A percentile compares a stretch with the other conserved stretches of the same genome.
These are phyloP conservation scores for Serendipita sp. DNA, from an alignment of 768 basidiomycete genomes.

Conservation along the genomic window DNA sequence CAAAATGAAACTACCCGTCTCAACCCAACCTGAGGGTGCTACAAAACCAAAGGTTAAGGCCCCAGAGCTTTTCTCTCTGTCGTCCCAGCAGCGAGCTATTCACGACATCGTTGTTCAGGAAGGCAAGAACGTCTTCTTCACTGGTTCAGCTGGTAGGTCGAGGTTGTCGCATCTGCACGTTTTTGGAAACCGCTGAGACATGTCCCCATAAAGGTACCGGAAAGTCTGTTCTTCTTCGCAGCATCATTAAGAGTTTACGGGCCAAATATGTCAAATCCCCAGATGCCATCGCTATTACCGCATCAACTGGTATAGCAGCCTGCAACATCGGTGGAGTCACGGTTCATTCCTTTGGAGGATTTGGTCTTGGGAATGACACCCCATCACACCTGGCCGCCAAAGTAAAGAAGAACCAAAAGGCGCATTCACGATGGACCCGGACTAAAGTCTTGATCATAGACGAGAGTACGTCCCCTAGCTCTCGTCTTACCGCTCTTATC, in stretches of 20 bases:
- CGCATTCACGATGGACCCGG: slow-evolving; percentile 59
- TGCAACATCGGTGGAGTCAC: slow-evolving; percentile 96
- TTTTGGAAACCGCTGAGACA: not conserved
- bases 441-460: slow-evolving; percentile 52
- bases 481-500: slow-evolving; percentile 3
- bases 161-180: not conserved
- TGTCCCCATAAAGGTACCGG: slow-evolving; percentile 57
- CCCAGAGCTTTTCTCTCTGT: not conserved
- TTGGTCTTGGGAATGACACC: slow-evolving; percentile 62
- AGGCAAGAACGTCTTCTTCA: slow-evolving; percentile 77
- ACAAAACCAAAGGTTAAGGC: not conserved
- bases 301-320: slow-evolving; percentile 91
- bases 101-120: slow-evolving; percentile 32
- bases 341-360: slow-evolving; percentile 89
- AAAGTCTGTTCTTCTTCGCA: slow-evolving; percentile 84
- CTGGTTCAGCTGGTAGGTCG: slow-evolving; percentile 80
- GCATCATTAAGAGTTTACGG: slow-evolving; percentile 66
- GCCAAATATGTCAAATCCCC: slow-evolving; percentile 33
- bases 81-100: not conserved
- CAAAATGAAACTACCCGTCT: not conserved
- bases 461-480: slow-evolving; percentile 21
- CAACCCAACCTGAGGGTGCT: not conserved
- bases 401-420: slow-evolving; percentile 72
- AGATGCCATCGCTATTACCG: slow-evolving; percentile 83
- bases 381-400: slow-evolving; percentile 46